Conservation (phyloP, 2,329 filamentous ascomycete species). For the Aspergillus ochraceoroseus region DNA sequence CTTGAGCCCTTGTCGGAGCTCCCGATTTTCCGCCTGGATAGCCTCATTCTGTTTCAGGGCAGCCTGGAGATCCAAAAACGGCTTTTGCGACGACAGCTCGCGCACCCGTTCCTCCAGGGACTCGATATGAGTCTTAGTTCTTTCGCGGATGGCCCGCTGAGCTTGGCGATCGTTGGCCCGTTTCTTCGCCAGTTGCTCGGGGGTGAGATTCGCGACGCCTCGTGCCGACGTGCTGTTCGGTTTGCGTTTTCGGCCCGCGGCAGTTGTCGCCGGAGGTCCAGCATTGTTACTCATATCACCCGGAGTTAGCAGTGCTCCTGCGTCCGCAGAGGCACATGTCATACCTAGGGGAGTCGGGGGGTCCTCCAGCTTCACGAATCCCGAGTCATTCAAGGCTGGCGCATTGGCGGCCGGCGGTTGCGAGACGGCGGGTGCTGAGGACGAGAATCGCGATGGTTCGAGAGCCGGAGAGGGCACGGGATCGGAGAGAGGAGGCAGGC, state of each 20-base stretch:
- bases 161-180: constrained; percentile 86
- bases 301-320: constrained; percentile 21
- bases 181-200: constrained; percentile 84
- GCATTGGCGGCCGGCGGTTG: constrained; percentile 10
- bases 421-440: constrained; percentile 7
- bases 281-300: constrained; percentile 7
- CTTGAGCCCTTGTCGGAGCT: constrained; percentile 65
- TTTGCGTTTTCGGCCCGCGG: constrained; percentile 42
- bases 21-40: constrained; percentile 72
- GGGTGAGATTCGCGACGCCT: constrained; percentile 80
- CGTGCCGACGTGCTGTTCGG: constrained; percentile 49
- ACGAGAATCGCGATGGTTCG: constrained; percentile 17
- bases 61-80: constrained; percentile 75
- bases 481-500: constrained; percentile 28
- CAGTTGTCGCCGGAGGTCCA: constrained; percentile 18
- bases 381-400: constrained; percentile 12
- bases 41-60: constrained; percentile 70
- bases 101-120: constrained; percentile 65
- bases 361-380: constrained; percentile 24
- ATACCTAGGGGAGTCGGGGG: constrained; percentile 26
- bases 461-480: constrained; percentile 25
- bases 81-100: constrained; percentile 72
- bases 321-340: constrained; percentile 22
- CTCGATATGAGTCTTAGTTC: constrained; percentile 76
- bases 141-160: constrained; percentile 76